These are phyloP conservation scores for Ustulina deusta DNA, from an alignment of 2,329 filamentous ascomycete species.

Conservation along the genomic window DNA sequence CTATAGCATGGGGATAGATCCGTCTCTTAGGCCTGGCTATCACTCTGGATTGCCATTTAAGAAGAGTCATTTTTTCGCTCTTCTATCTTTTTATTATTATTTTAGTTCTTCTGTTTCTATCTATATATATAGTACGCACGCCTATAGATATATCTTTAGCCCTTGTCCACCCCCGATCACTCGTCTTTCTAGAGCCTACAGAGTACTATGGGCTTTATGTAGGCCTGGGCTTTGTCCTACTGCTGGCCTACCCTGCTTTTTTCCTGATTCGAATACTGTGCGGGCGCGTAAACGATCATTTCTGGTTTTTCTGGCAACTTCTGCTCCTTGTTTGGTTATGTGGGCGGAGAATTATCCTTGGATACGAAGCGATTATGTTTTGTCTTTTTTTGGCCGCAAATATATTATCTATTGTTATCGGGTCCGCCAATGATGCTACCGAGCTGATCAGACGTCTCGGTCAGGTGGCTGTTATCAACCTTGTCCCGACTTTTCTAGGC, in stretches of 20 bases:
- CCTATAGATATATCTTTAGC: slow-evolving; percentile 5
- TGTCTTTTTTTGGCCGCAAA: slow-evolving; percentile 13
- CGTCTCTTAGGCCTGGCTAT: background rate
- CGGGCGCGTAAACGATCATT: background rate
- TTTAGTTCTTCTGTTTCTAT: background rate
- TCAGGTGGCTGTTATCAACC: slow-evolving; percentile 18
- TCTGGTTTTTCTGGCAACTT: slow-evolving; percentile 7
- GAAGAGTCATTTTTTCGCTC: background rate
- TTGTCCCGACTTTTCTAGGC: slow-evolving; percentile 4
- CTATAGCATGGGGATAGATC: background rate
- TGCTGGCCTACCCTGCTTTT: slow-evolving; percentile 17
- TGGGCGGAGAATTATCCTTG: background rate
- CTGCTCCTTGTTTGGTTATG: slow-evolving; percentile 3
- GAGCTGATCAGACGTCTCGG: slow-evolving; percentile 17
- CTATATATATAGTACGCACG: background rate
- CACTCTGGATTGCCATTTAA: background rate
- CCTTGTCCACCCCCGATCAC: slow-evolving; percentile 4
- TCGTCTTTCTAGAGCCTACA: slow-evolving; percentile 1
- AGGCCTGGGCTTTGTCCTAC: slow-evolving; percentile 6
- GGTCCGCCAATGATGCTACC: background rate
- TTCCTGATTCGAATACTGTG: slow-evolving; percentile 11
- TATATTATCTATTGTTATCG: slow-evolving; percentile 5
- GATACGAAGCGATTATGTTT: slow-evolving; percentile 22
- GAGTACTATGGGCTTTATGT: slow-evolving; percentile 23
- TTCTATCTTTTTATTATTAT: background rate